Evolutionary conservation across 495 filamentous ascomycete species (phyloP), one percentile per base, ranked within the genome.

Genomic region (Hapsidospora chrysogenum): DNA sequence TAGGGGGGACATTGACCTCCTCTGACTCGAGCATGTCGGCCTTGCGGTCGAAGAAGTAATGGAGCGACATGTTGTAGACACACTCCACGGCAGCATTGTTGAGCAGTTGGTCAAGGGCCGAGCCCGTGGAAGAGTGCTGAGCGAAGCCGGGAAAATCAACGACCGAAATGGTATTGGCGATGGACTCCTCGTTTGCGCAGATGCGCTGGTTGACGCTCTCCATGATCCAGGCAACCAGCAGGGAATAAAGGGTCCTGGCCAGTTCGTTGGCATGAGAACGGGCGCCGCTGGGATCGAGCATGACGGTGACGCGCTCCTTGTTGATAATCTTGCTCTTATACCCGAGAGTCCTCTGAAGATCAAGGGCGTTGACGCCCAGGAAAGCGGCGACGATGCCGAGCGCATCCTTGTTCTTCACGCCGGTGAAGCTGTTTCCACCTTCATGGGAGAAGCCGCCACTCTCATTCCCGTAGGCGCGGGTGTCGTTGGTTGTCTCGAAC

Each of bases 91-190:
- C 89, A 3, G 86, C 82, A 52, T 97, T 97, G 60, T 77, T 92
- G 9, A 97, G 75, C 3, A 97, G 71, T 53, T 96, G 89, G 43
- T 97, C 89, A 13, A 97, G 65, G 1, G 74, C 71, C 3, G 83
- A 93, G 6, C 80, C 78, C 2, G 87, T 95, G 0, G 85, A 68
- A 19, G 74, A 64, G 23, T 76, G 68, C 46, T 87, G 83, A 31
- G 86, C 70, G 51, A 96, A 97, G 17, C 89, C 89, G 0, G 89
- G 89, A 54, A 97, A 97, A 51, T 97, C 89, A 43, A 96, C 73
- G 27, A 97, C 78, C 14, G 85, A 92, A 42, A 97, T 68, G 1
- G 89, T 96, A 58, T 96, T 96, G 30, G 71, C 74, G 34, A 96
- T 80, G 14, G 80, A 64, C 21, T 94, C 85, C 48, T 95, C 87